Conservation (phyloP, 2,329 filamentous ascomycete genomes). For the Penicillium sp. region DNA sequence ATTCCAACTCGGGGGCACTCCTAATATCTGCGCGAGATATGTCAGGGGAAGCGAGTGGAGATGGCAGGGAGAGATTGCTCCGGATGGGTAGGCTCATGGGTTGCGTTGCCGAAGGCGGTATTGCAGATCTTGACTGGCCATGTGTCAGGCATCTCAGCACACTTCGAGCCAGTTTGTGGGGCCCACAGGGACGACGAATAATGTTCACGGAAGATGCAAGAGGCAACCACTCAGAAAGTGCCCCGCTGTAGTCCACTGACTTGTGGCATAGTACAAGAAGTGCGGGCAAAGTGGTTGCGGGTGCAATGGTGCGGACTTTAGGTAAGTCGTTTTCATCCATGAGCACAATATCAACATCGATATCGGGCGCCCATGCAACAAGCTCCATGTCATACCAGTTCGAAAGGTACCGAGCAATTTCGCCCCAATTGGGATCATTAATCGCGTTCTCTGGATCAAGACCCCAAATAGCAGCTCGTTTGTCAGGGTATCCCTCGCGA, state of each 20-base stretch:
- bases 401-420: constrained; percentile 32
- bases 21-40: neutral
- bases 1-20: neutral
- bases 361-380: constrained; percentile 28
- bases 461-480: constrained; percentile 32
- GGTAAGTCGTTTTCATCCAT: constrained; percentile 32
- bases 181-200: constrained; percentile 40
- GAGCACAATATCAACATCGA: constrained; percentile 36
- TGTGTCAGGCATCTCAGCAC: constrained; percentile 31
- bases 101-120: constrained; percentile 13
- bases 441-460: constrained; percentile 19
- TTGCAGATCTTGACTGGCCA: constrained; percentile 10
- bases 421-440: constrained; percentile 25
- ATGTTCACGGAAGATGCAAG: constrained; percentile 37
- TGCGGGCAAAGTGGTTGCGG: constrained; percentile 25
- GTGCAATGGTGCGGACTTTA: constrained; percentile 16
- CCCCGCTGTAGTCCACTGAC: constrained; percentile 33
- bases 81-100: constrained; percentile 18
- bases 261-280: constrained; percentile 40
- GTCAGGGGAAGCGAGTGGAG: neutral
- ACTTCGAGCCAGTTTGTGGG: constrained; percentile 41
- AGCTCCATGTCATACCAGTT: constrained; percentile 39
- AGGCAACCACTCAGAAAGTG: constrained; percentile 28
- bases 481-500: constrained; percentile 25
- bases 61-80: neutral